Evolutionary conservation across 495 filamentous ascomycete genomes (phyloP).

Genomic region (Tricharina praecox): DNA sequence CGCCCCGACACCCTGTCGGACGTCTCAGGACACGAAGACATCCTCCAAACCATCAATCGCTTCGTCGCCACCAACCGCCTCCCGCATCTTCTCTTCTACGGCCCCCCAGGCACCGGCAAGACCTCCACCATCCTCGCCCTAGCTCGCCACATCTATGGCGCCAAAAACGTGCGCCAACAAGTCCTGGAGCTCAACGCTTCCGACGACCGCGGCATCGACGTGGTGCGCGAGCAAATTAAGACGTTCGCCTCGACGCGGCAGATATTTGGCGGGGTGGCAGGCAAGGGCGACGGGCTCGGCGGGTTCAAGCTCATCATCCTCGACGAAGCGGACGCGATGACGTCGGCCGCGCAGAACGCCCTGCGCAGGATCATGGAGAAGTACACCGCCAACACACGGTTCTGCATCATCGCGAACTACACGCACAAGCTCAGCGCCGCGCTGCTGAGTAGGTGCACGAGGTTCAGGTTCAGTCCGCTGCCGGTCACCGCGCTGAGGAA

Average conservation of each 20-base stretch:
- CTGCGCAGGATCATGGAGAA: slow-evolving; percentile 96
- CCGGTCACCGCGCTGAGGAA: slow-evolving; percentile 69
- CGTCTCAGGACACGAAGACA: slow-evolving; percentile 95
- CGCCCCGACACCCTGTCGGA: slow-evolving; percentile 73
- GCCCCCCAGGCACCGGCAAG: slow-evolving; percentile 92
- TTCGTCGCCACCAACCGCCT: slow-evolving; percentile 65
- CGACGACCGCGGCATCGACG: slow-evolving; percentile 94
- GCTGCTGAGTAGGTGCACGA: slow-evolving; percentile 77
- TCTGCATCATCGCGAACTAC: slow-evolving; percentile 98
- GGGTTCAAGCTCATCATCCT: slow-evolving; percentile 91
- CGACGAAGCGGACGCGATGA: slow-evolving; percentile 98
- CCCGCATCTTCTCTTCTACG: slow-evolving; percentile 94
- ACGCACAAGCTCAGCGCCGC: slow-evolving; percentile 97
- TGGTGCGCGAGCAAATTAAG: slow-evolving; percentile 97
- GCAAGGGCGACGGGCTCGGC: slow-evolving; percentile 38
- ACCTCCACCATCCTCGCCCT: slow-evolving; percentile 93
- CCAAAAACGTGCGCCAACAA: slow-evolving; percentile 90
- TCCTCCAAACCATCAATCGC: slow-evolving; percentile 88
- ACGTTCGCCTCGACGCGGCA: slow-evolving; percentile 74
- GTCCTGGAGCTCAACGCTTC: slow-evolving; percentile 93
- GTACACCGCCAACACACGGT: slow-evolving; percentile 94
- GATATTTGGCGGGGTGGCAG: slow-evolving; percentile 34
- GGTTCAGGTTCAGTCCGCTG: slow-evolving; percentile 87
- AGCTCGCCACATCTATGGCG: slow-evolving; percentile 79
- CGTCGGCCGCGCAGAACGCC: slow-evolving; percentile 89